phyloP scores from a whole-genome alignment of 345 rosid genomes.

The Acer yangbiense region DNA sequence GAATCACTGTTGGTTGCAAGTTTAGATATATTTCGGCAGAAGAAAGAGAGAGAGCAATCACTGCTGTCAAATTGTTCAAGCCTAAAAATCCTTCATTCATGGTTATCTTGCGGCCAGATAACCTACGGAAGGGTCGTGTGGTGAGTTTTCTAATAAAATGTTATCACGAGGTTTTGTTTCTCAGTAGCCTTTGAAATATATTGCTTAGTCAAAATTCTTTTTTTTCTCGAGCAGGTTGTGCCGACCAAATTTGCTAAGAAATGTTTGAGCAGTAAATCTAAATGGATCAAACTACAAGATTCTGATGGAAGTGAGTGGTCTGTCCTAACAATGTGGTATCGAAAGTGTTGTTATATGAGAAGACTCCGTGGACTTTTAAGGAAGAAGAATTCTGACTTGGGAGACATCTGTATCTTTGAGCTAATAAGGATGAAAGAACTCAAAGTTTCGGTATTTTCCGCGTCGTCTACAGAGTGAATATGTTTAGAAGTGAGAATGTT shows the following conservation, averaged over 20 bases:
- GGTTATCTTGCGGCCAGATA: too few relatives aligned
- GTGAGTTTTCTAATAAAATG: neutral
- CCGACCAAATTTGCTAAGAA: slow-evolving; percentile 16
- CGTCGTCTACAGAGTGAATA: neutral
- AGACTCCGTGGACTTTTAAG: neutral
- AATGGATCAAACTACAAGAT: neutral
- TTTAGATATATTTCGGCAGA: too few relatives aligned
- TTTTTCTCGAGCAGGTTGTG: slow-evolving; percentile 18
- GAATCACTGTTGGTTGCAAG: too few relatives aligned
- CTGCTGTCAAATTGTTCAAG: too few relatives aligned
- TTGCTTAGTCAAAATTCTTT: neutral
- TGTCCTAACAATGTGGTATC: neutral
- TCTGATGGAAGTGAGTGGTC: neutral
- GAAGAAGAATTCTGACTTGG: neutral
- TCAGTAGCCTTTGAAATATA: too few relatives aligned
- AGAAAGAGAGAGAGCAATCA: too few relatives aligned
- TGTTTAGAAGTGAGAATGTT: neutral
- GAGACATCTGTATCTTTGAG: neutral
- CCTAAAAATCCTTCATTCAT: too few relatives aligned
- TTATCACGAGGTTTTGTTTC: neutral
- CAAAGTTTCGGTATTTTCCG: neutral
- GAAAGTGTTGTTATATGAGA: neutral
- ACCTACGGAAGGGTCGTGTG: neutral
- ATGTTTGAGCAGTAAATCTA: slow-evolving; percentile 5
- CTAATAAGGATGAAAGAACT: neutral